These are phyloP conservation scores for Jamesozyma gamospora DNA, from an alignment of 805 yeast species.

Conservation along the genomic window DNA sequence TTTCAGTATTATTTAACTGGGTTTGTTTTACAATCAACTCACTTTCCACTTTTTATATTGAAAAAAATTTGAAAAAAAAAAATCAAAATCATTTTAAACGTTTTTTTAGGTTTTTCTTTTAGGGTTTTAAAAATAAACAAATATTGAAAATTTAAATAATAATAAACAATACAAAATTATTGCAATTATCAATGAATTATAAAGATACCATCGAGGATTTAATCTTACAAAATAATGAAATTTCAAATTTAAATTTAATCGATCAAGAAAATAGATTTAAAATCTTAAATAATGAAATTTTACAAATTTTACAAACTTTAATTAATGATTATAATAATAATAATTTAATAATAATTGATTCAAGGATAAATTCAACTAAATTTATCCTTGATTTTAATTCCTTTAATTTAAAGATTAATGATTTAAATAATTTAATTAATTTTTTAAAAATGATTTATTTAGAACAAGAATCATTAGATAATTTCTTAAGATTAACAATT, in stretches of 20 bases:
- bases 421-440: conserved; percentile 16
- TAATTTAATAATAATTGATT: neutral
- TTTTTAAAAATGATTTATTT: conserved; percentile 19
- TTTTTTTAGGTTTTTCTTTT: too few relatives aligned
- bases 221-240: neutral
- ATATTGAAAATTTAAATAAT: too few relatives aligned
- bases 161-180: too few relatives aligned
- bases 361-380: neutral
- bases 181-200: too few relatives aligned
- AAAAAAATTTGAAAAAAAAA: too few relatives aligned
- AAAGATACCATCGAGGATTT: neutral
- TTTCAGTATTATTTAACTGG: too few relatives aligned
- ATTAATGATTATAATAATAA: conserved; percentile 1
- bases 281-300: conserved; percentile 1
- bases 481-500: conserved; percentile 23
- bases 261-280: conserved; percentile 2
- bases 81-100: too few relatives aligned
- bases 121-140: too few relatives aligned
- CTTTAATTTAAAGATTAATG: conserved; percentile 12
- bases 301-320: conserved; percentile 3
- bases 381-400: conserved; percentile 13
- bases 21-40: too few relatives aligned
- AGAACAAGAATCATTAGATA: conserved; percentile 27
- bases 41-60: too few relatives aligned
- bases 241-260: neutral